Evolutionary conservation across 2,329 filamentous ascomycete genomes (phyloP).

Genomic region (Ceratocystis colombiana): DNA sequence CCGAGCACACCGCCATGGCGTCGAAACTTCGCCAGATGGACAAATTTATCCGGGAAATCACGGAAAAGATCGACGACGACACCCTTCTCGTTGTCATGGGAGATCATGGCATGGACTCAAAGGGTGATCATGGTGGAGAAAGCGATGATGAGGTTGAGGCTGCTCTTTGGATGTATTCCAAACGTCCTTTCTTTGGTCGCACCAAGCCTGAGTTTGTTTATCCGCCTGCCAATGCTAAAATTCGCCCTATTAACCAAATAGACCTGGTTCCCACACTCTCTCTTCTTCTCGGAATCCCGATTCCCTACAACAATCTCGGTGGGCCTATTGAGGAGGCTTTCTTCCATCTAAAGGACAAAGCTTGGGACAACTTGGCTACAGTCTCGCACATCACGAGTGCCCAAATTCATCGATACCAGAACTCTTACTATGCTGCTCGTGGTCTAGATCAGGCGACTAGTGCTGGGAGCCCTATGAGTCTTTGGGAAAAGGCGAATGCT

Average conservation of each 20-base stretch:
- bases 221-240: constrained; percentile 63
- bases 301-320: constrained; percentile 93
- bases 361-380: constrained; percentile 66
- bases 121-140: constrained; percentile 97
- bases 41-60: constrained; percentile 60
- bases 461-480: constrained; percentile 32
- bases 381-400: constrained; percentile 70
- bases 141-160: constrained; percentile 93
- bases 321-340: constrained; percentile 92
- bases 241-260: constrained; percentile 70
- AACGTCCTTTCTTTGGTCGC: constrained; percentile 72
- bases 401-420: constrained; percentile 82
- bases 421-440: constrained; percentile 65
- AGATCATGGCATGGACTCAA: constrained; percentile 97
- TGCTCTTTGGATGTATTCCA: constrained; percentile 97
- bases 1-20: constrained; percentile 83
- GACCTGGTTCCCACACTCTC: constrained; percentile 89
- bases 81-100: constrained; percentile 93
- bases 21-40: constrained; percentile 91
- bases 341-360: constrained; percentile 54
- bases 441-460: constrained; percentile 54
- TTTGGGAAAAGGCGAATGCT: constrained; percentile 42
- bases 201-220: constrained; percentile 48
- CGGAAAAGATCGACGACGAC: constrained; percentile 63
- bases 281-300: constrained; percentile 76